A percentile compares a stretch with the other conserved stretches of the same genome.
These are phyloP conservation scores for Cucumis melo DNA, from an alignment of 306 rosid species.

Conservation along the genomic window DNA sequence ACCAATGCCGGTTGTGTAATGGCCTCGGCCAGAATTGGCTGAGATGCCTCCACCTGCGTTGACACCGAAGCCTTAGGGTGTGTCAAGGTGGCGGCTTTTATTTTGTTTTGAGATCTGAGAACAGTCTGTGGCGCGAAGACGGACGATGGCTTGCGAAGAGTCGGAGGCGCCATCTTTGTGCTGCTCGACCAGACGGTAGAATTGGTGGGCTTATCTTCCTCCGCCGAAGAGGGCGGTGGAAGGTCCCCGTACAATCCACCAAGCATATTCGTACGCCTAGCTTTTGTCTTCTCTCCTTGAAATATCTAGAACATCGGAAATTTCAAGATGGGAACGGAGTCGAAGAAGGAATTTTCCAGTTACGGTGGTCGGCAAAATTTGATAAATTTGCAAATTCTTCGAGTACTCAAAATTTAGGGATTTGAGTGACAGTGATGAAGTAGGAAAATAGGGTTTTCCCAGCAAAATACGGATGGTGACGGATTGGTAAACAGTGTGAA, in stretches of 20 bases:
- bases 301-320: slow-evolving; percentile 9
- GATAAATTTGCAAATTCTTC: neutral
- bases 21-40: slow-evolving; percentile 18
- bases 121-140: slow-evolving; percentile 55
- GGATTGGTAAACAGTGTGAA: too few species aligned
- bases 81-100: slow-evolving; percentile 19
- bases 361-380: neutral
- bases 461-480: neutral
- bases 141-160: slow-evolving; percentile 70
- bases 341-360: neutral
- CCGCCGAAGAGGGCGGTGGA: slow-evolving; percentile 93
- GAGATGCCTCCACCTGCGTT: neutral
- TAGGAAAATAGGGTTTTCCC: neutral
- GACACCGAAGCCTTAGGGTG: slow-evolving; percentile 12
- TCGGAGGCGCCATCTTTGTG: slow-evolving; percentile 96
- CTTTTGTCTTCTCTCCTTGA: neutral
- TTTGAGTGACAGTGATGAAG: neutral
- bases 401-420: neutral
- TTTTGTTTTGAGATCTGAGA: slow-evolving; percentile 44
- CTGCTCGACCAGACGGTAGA: slow-evolving; percentile 79
- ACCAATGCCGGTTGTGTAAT: slow-evolving; percentile 55
- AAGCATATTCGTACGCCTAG: slow-evolving; percentile 26
- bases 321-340: neutral
- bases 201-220: slow-evolving; percentile 71
- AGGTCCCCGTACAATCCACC: slow-evolving; percentile 97